Evolutionary conservation across 2,329 filamentous ascomycete species (phyloP), one percentile per base, ranked within the genome.

Genomic region (Aspergillus vadensis): DNA sequence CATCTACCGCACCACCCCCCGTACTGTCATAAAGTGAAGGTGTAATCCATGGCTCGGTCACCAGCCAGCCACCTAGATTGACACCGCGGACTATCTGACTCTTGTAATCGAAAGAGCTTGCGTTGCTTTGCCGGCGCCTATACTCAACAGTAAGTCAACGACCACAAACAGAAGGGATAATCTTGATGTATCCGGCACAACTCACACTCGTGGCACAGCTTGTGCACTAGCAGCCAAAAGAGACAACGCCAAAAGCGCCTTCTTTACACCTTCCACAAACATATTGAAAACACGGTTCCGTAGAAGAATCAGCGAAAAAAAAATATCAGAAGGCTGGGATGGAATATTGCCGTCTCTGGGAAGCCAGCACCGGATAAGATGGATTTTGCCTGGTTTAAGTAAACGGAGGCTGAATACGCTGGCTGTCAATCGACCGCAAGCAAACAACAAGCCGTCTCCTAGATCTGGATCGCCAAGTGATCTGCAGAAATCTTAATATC

Each of bases 51-150:
- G 85, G 85, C 74, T 88, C 86, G 5, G 87, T 77, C 6, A 88
- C 83, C 49, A 88, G 82, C 85, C 86, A 88, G 32, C 87, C 87
- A 56, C 87, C 86, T 5, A 88, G 77, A 69, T 89, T 89, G 30
- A 89, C 86, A 57, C 87, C 87, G 12, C 85, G 83, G 44, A 88
- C 82, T 68, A 85, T 87, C 19, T 82, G 67, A 47, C 71, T 71
- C 59, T 80, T 77, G 72, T 85, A 87, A 67, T 83, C 73, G 65
- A 87, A 87, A 36, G 79, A 73, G 15, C 32, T 36, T 79, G 70
- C 14, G 58, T 39, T 71, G 71, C 25, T 67, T 54, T 32, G 69
- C 64, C 14, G 55, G 27, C 62, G 67, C 55, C 74, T 76, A 36
- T 32, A 36, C 25, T 17, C 27, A 49, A 49, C 25, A 41, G 44